Base-by-base conservation (phyloP, 192 early-diverging fungal genomes). In the Funneliformis geosporum region DNA sequence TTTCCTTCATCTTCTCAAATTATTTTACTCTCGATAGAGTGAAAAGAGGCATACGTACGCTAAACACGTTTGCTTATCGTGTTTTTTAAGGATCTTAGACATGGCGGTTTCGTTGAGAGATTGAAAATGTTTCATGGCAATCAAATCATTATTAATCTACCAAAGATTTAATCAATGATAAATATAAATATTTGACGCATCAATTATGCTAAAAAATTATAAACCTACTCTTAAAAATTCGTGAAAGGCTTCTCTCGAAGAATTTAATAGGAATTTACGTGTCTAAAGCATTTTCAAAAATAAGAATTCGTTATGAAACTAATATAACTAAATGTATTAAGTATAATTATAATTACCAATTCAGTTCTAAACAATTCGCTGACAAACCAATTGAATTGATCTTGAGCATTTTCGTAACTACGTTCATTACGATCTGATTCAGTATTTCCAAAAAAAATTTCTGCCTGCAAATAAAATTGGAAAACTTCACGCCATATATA, bases 51-150 rank as follows among this genome's bases (percentile, higher is more conserved):
- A 23, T 67, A 75, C 80, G 72, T 85, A 88, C 87, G 39, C 78
- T 65, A 96, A 81, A 28, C 90, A 90, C 11, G 92, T 95, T 27
- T 90, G 89, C 81, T 96, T 96, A 81, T 96, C 95, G 80, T 96
- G 95, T 82, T 96, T 96, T 82, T 96, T 96, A 43, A 96, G 82
- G 40, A 96, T 95, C 81, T 96, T 96, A 47, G 87, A 87, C 79
- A 93, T 91, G 0, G 95, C 94, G 65, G 86, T 89, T 68, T 89
- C 89, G 82, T 96, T 96, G 80, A 95, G 80, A 69, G 87, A 89
- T 61, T 92, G 88, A 83, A 96, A 93, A 60, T 90, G 88, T 76
- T 90, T 90, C 83, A 95, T 84, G 21, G 84, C 76, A 1, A 93
- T 83, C 14, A 95, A 85, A 47, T 93, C 89, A n/a, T 84, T 73